phyloP scores from a whole-genome alignment of 2,329 filamentous ascomycete genomes.

The Phialocephala subalpina region DNA sequence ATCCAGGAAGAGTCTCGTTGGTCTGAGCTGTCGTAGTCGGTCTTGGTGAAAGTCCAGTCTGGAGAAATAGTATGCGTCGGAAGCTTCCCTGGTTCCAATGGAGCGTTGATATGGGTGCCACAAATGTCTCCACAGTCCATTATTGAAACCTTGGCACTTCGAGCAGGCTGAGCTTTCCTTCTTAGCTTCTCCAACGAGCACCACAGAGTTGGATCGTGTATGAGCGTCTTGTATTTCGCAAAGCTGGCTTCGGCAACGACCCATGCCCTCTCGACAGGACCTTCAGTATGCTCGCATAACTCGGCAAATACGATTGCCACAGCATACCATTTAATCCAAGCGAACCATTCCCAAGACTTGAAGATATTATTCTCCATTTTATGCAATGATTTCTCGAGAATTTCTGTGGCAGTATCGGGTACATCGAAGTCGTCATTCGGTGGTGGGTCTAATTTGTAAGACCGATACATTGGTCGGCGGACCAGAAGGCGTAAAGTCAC shows the following conservation, averaged over 20 bases:
- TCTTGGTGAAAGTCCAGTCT: background rate
- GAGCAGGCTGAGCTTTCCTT: conserved; percentile 11
- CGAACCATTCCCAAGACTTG: conserved; percentile 15
- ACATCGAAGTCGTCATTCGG: conserved; percentile 17
- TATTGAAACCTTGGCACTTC: background rate
- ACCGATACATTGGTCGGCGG: conserved; percentile 11
- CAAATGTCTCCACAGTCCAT: background rate
- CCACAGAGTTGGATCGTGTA: background rate
- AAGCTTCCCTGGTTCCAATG: background rate
- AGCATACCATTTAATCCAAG: conserved; percentile 21
- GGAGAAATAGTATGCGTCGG: background rate
- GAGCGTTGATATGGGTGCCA: background rate
- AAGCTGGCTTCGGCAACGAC: conserved; percentile 10
- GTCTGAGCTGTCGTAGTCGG: background rate
- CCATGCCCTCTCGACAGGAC: conserved; percentile 17
- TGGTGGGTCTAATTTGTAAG: conserved; percentile 6
- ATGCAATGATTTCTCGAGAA: conserved; percentile 1
- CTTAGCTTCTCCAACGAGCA: conserved; percentile 10
- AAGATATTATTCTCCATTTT: background rate
- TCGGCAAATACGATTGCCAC: conserved; percentile 16
- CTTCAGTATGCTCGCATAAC: conserved; percentile 14
- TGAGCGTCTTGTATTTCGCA: background rate
- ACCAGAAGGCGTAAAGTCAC: conserved; percentile 10
- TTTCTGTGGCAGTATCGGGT: conserved; percentile 8
- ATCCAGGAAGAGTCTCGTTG: background rate